phyloP scores from a whole-genome alignment of 805 yeast species.

The Torulaspora maleeae region DNA sequence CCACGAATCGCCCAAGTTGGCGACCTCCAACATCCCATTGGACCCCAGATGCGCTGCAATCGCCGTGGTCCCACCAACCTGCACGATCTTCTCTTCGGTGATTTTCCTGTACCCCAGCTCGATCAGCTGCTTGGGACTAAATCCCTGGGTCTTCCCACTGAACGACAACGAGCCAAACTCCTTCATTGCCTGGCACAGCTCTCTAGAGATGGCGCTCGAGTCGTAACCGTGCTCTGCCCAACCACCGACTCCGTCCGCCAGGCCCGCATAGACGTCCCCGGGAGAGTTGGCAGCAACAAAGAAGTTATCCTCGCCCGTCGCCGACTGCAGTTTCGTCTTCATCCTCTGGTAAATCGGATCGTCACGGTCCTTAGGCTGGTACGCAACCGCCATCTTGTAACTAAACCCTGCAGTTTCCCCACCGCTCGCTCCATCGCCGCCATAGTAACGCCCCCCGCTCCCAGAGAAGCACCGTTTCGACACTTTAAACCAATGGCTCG shows the following conservation, averaged over 20 bases:
- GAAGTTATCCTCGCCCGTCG: slow-evolving; percentile 75
- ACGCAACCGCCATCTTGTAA: slow-evolving; percentile 63
- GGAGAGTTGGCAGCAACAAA: slow-evolving; percentile 42
- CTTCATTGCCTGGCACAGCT: slow-evolving; percentile 58
- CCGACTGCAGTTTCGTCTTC: slow-evolving; percentile 42
- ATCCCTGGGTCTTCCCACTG: slow-evolving; percentile 9
- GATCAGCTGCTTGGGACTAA: slow-evolving; percentile 47
- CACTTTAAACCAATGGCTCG: slow-evolving; percentile 9
- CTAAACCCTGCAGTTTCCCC: slow-evolving; percentile 8
- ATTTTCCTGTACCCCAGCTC: slow-evolving; percentile 53
- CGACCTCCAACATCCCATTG: slow-evolving; percentile 51
- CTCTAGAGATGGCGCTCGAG: slow-evolving; percentile 80
- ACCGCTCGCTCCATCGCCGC: slow-evolving; percentile 3
- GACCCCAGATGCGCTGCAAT: slow-evolving; percentile 69
- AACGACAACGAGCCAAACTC: slow-evolving; percentile 20
- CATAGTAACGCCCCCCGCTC: slow-evolving; percentile 4
- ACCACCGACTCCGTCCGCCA: slow-evolving; percentile 97
- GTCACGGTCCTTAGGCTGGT: slow-evolving; percentile 67
- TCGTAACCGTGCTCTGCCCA: slow-evolving; percentile 93
- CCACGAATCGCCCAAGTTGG: slow-evolving; percentile 94
- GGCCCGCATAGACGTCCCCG: slow-evolving; percentile 55
- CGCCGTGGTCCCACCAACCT: slow-evolving; percentile 93
- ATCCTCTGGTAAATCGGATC: slow-evolving; percentile 40
- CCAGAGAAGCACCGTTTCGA: slow-evolving; percentile 22
- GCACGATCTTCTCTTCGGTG: slow-evolving; percentile 50